Evolutionary conservation across 306 rosid genomes (phyloP).

Genomic region (Lathyrus aphaca): DNA sequence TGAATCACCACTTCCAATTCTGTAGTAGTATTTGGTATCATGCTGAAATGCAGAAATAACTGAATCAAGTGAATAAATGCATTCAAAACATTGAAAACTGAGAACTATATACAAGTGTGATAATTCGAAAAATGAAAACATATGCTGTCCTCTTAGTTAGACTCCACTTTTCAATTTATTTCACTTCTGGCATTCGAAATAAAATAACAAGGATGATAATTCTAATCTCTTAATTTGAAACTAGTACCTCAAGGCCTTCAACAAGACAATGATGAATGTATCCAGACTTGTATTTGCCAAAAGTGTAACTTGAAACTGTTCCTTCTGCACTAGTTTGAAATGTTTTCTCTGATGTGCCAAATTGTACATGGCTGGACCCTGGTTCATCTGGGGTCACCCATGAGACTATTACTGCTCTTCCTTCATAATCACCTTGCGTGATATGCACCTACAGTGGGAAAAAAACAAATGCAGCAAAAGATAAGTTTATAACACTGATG

Average conservation of each 20-base stretch:
- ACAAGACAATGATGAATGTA: conserved; percentile 87
- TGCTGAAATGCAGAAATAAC: conserved; percentile 56
- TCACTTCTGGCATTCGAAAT: conserved; percentile 30
- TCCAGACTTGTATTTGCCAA: conserved; percentile 81
- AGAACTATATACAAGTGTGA: conserved; percentile 17
- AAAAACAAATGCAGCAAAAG: conserved; percentile 32
- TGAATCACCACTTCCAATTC: conserved; percentile 80
- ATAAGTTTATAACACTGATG: conserved; percentile 19
- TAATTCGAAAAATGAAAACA: conserved; percentile 32
- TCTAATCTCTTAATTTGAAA: conserved; percentile 19
- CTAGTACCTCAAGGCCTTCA: conserved; percentile 73
- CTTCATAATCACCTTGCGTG: conserved; percentile 97
- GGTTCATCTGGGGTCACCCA: conserved; percentile 84
- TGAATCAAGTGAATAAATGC: conserved; percentile 17
- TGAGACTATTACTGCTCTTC: conserved; percentile 84
- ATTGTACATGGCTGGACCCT: conserved; percentile 64
- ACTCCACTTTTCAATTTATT: conserved; percentile 15
- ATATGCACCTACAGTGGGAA: conserved; percentile 73
- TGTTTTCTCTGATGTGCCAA: conserved; percentile 55
- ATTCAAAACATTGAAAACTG: conserved; percentile 6
- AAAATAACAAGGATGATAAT: conserved; percentile 17
- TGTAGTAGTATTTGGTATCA: conserved; percentile 81
- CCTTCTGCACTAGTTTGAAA: conserved; percentile 62
- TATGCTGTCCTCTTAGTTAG: not conserved
- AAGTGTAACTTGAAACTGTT: conserved; percentile 64